Base-by-base conservation (phyloP, 2,329 filamentous ascomycete species). In the Blumeriella jaapii region DNA sequence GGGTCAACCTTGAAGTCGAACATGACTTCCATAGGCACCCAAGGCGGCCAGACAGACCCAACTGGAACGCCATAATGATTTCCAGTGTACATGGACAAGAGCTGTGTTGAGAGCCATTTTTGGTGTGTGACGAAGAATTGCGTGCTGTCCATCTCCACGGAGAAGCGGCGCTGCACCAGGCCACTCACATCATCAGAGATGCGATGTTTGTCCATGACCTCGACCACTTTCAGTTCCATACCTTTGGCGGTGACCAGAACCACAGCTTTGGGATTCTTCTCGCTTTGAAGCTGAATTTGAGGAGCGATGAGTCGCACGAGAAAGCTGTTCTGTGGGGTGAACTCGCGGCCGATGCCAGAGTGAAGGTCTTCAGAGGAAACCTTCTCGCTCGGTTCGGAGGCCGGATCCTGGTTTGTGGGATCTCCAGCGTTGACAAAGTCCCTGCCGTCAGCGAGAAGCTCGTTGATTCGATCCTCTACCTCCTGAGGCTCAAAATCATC, bases 11-110 rank as follows among this genome's bases (percentile, higher is more conserved):
- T 68, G 59, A 95, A 98, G 58, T 96, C 87, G 52, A 94, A 95
- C 80, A 98, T 95, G 50, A 94, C 84, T 60, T 99, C 91, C 63
- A 98, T 80, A 0, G 91, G 91, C 29, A 96, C 84, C 91, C 91
- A 99, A 1, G 91, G 91, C 8, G 91, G 91, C 91, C 93, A 99
- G 11, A 83, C 78, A 3, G 86, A 84, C 7, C 85, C 85, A 22
- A 73, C 69, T 25, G 83, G 76, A 18, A 86, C 80, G 23, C 93
- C 93, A 53, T 98, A 98, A 40, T 78, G 80, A 59, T 89, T 94
- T 34, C 86, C 89, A 14, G 89, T 87, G 56, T 98, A 96, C 67
- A 94, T 81, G 34, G 91, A 86, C 34, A 95, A 69, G 45, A 93
- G 74, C 43, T 83, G 81, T 7, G 80, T 82, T 9, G 74, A 71